Percentiles rank a stretch among this genome's conserved stretches.
Evolutionary conservation across 768 basidiomycete species (phyloP).

Genomic region (Leucogyrophana mollusca): DNA sequence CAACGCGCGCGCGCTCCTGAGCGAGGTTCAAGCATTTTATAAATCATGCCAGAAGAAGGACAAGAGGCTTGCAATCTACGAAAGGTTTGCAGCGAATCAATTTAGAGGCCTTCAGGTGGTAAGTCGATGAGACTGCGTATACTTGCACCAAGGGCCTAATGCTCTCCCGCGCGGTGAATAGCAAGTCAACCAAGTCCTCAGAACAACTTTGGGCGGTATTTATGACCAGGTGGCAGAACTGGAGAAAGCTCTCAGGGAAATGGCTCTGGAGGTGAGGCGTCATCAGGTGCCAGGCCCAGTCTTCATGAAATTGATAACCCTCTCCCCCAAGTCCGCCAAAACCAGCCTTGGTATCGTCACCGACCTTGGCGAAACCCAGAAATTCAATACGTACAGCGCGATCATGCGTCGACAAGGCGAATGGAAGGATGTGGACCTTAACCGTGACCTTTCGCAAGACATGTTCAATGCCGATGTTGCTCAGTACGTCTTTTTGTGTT

Average conservation of each 20-base stretch:
- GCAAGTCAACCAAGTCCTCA: background rate
- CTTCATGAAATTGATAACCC: too few species aligned
- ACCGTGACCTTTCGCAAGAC: background rate
- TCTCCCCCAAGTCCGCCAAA: background rate
- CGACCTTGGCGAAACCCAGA: background rate
- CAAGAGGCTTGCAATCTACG: background rate
- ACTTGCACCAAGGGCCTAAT: background rate
- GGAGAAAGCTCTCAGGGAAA: background rate
- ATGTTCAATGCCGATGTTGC: background rate
- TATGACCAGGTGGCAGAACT: background rate
- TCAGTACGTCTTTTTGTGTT: too few species aligned
- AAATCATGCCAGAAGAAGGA: background rate
- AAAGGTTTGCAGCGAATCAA: background rate
- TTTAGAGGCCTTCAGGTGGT: background rate
- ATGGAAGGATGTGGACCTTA: background rate
- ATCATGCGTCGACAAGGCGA: slow-evolving; percentile 1
- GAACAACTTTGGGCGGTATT: background rate
- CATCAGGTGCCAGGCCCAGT: too few species aligned
- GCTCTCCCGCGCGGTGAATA: background rate
- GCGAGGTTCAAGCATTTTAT: background rate
- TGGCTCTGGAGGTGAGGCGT: background rate
- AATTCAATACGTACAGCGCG: background rate
- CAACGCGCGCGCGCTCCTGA: too few species aligned
- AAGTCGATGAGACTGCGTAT: background rate
- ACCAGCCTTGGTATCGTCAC: background rate